Conservation (phyloP, 768 basidiomycete species). For the Gloeophyllum trabeum region DNA sequence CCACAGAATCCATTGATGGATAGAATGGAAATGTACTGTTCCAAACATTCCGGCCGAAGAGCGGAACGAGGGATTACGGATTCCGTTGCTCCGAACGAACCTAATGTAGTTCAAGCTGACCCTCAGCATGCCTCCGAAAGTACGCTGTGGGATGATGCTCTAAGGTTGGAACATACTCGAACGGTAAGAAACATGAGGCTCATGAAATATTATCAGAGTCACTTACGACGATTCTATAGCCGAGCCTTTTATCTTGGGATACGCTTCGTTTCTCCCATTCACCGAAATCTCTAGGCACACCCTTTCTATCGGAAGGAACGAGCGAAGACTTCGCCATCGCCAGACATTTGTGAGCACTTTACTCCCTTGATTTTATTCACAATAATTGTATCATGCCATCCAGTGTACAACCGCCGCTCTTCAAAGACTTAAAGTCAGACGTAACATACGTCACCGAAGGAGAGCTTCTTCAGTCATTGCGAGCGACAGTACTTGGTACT, state of each 20-base stretch:
- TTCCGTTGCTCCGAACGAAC: no score
- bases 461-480: constrained; percentile 42
- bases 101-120: no score
- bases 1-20: constrained; percentile 77
- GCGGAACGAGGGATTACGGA: no score
- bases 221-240: no score
- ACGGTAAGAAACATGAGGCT: no score
- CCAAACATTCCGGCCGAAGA: no score
- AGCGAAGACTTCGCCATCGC: constrained; percentile 33
- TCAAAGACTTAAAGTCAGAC: constrained; percentile 20
- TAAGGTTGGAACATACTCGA: no score
- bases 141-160: no score
- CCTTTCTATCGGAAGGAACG: constrained; percentile 68
- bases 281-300: constrained; percentile 23
- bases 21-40: constrained; percentile 32
- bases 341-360: constrained; percentile 51
- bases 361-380: neutral
- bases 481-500: constrained; percentile 48
- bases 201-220: no score
- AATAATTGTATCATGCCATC: constrained; percentile 2
- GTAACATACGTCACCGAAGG: constrained; percentile 32
- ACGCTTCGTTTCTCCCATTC: constrained; percentile 26
- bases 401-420: constrained; percentile 39
- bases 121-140: no score
- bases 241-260: constrained; percentile 67